phyloP scores from a whole-genome alignment of 1,139 yeast genomes.

The Candida sojae region DNA sequence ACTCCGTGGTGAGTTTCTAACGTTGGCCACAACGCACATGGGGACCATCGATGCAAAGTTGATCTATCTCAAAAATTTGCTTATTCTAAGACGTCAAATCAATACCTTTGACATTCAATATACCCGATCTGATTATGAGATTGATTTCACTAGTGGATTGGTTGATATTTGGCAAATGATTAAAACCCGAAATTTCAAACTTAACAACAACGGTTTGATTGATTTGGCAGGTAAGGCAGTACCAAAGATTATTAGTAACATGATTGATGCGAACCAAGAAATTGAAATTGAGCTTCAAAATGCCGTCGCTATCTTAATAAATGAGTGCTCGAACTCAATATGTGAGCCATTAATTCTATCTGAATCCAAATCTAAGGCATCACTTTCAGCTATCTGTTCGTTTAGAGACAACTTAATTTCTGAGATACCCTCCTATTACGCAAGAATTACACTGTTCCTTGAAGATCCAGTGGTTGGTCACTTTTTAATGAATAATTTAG shows the following conservation, averaged over 20 bases:
- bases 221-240: constrained; percentile 68
- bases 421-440: constrained; percentile 57
- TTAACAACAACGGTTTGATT: constrained; percentile 46
- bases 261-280: constrained; percentile 83
- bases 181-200: constrained; percentile 34
- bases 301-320: constrained; percentile 63
- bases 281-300: constrained; percentile 72
- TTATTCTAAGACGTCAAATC: constrained; percentile 69
- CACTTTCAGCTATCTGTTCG: constrained; percentile 24
- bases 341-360: constrained; percentile 30
- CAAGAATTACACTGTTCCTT: constrained; percentile 52
- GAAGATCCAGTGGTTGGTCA: constrained; percentile 32
- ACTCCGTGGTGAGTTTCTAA: constrained; percentile 54
- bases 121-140: constrained; percentile 66
- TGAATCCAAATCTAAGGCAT: constrained; percentile 17
- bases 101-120: constrained; percentile 80
- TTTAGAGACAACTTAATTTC: constrained; percentile 53
- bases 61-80: constrained; percentile 69
- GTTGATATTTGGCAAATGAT: constrained; percentile 56
- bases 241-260: constrained; percentile 81
- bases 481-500: constrained; percentile 34
- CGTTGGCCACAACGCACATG: constrained; percentile 38
- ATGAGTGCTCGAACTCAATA: constrained; percentile 38
- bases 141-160: constrained; percentile 77
- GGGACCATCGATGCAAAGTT: constrained; percentile 60